Evolutionary conservation across 1,139 yeast genomes (phyloP).

Genomic region (Tardiomyces blankii): DNA sequence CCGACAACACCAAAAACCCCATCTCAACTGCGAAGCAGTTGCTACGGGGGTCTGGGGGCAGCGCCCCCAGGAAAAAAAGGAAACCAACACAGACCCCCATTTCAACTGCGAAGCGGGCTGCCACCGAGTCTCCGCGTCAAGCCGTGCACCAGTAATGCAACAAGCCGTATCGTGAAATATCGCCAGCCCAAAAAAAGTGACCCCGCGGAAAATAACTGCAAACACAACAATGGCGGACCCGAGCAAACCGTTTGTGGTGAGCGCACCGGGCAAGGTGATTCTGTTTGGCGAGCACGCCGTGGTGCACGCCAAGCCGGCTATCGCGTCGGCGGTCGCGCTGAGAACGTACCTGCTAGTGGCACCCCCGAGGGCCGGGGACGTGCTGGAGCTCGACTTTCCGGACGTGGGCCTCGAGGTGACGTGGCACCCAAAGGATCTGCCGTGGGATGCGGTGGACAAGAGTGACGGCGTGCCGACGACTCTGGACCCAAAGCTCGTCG

Average conservation of each 20-base stretch:
- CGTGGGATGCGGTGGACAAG: conserved; percentile 24
- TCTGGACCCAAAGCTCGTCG: conserved; percentile 49
- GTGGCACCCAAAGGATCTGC: conserved; percentile 53
- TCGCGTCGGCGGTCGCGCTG: conserved; percentile 77
- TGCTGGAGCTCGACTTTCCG: conserved; percentile 63
- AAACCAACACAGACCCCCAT: no score
- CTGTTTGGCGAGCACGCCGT: conserved; percentile 97
- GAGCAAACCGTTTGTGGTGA: conserved; percentile 42
- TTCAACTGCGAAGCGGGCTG: no score
- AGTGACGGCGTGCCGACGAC: conserved; percentile 34
- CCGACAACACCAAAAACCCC: no score
- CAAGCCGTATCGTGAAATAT: no score
- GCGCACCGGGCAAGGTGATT: conserved; percentile 96
- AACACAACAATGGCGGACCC: background rate
- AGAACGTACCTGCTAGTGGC: conserved; percentile 69
- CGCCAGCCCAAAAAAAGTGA: no score
- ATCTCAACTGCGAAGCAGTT: no score
- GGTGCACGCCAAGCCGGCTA: conserved; percentile 85
- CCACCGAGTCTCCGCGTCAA: no score
- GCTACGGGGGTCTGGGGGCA: no score
- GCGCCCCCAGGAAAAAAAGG: no score
- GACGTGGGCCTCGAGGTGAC: conserved; percentile 57
- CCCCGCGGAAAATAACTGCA: no score
- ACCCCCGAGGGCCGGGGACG: conserved; percentile 23
- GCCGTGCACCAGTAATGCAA: no score